These are phyloP conservation scores for Secale cereale DNA, from an alignment of 176 grass and related monocot genomes.

Conservation along the genomic window DNA sequence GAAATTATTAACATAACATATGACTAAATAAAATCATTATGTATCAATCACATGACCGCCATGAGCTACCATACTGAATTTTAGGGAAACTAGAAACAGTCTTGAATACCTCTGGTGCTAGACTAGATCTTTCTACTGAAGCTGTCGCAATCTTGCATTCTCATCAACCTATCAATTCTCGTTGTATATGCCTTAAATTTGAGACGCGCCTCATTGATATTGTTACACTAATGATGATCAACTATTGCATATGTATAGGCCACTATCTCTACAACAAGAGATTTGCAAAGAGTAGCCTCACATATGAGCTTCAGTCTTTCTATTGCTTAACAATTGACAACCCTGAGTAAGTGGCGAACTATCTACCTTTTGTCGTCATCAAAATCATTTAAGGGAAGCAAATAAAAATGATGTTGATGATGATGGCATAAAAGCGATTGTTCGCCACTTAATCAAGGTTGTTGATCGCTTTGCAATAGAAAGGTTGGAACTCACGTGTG, in stretches of 20 bases:
- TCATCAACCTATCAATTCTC: not conserved
- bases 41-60: not conserved
- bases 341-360: not conserved
- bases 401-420: not conserved
- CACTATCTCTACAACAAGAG: conserved; percentile 22
- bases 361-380: not conserved
- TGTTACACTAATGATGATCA: not conserved
- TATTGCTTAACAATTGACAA: conserved; percentile 9
- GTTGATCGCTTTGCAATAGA: too few relatives aligned
- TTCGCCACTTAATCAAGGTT: too few relatives aligned
- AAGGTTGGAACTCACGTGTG: too few relatives aligned
- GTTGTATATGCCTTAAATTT: not conserved
- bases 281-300: not conserved
- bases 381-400: not conserved
- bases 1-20: too few relatives aligned
- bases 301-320: conserved; percentile 18
- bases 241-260: not conserved
- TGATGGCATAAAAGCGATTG: too few relatives aligned
- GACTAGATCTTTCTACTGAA: conserved; percentile 4
- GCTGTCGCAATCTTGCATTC: not conserved
- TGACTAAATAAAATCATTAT: too few relatives aligned
- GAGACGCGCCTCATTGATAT: not conserved
- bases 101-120: not conserved
- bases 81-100: not conserved
- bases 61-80: not conserved